These are phyloP conservation scores for Hyphopichia fennica DNA, from an alignment of 1,139 yeast genomes.

Conservation along the genomic window DNA sequence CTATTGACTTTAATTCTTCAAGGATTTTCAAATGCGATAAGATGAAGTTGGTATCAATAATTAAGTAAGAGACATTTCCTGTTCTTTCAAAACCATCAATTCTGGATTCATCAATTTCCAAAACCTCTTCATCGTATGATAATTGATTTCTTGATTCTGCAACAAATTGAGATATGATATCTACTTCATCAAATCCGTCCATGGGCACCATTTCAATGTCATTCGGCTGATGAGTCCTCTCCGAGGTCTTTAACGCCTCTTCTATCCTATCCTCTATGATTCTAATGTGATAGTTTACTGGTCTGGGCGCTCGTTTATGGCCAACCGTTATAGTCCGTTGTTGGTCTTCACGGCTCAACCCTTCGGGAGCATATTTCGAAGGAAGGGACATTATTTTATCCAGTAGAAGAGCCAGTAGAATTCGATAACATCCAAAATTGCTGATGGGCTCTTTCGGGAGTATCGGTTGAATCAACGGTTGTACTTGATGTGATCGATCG, in stretches of 20 bases:
- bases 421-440: no score
- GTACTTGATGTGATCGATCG: neutral
- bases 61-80: constrained; percentile 39
- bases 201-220: constrained; percentile 55
- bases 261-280: constrained; percentile 36
- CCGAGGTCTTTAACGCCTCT: constrained; percentile 19
- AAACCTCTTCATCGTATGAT: constrained; percentile 12
- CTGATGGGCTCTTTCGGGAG: no score
- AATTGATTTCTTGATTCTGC: constrained; percentile 18
- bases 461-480: no score
- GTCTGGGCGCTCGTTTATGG: constrained; percentile 11
- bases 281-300: constrained; percentile 27
- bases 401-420: no score
- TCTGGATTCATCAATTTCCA: constrained; percentile 17
- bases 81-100: constrained; percentile 11
- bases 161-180: constrained; percentile 45
- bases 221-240: constrained; percentile 21
- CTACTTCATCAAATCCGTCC: constrained; percentile 48
- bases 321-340: constrained; percentile 36
- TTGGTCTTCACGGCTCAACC: constrained; percentile 32
- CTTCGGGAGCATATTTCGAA: constrained; percentile 46
- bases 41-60: constrained; percentile 78
- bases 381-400: constrained; percentile 31
- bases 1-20: constrained; percentile 45
- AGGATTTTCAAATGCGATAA: constrained; percentile 62